Percentiles rank a stretch among this genome's conserved stretches.
Evolutionary conservation across 2,329 filamentous ascomycete species (phyloP).

Genomic region (Boeremia lycopersici): DNA sequence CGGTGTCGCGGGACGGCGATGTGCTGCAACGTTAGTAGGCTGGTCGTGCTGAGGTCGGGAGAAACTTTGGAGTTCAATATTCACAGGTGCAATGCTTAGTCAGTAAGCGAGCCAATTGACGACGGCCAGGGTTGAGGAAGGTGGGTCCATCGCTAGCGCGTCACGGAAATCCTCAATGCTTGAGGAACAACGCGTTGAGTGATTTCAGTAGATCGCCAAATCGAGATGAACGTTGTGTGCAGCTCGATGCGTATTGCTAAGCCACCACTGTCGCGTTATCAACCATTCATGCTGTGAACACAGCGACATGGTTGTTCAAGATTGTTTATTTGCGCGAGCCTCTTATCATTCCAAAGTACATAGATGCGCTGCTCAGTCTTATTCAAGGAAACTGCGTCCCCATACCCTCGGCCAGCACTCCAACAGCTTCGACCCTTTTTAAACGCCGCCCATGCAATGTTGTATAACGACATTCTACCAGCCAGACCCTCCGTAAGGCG

Average conservation of each 20-base stretch:
- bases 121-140: not conserved
- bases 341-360: not conserved
- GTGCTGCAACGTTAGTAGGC: slow-evolving; percentile 46
- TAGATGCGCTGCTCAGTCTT: not conserved
- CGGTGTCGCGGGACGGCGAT: slow-evolving; percentile 39
- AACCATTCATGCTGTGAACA: too few relatives aligned
- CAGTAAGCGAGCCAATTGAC: slow-evolving; percentile 12
- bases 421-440: slow-evolving; percentile 1
- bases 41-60: slow-evolving; percentile 30
- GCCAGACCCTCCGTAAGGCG: slow-evolving; percentile 60
- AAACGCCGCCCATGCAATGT: slow-evolving; percentile 40
- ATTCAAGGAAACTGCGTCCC: not conserved
- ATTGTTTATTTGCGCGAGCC: too few relatives aligned
- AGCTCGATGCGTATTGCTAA: not conserved
- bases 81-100: slow-evolving; percentile 9
- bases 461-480: slow-evolving; percentile 20
- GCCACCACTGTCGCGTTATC: not conserved
- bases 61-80: slow-evolving; percentile 8
- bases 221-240: not conserved
- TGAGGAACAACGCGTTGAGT: slow-evolving; percentile 2
- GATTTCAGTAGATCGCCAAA: not conserved
- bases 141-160: not conserved
- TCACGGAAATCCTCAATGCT: not conserved
- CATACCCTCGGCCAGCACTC: not conserved
- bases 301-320: too few relatives aligned